Evolutionary conservation across 306 rosid genomes (phyloP), one percentile per base, ranked within the genome.

Genomic region (Dalbergia cultrata): DNA sequence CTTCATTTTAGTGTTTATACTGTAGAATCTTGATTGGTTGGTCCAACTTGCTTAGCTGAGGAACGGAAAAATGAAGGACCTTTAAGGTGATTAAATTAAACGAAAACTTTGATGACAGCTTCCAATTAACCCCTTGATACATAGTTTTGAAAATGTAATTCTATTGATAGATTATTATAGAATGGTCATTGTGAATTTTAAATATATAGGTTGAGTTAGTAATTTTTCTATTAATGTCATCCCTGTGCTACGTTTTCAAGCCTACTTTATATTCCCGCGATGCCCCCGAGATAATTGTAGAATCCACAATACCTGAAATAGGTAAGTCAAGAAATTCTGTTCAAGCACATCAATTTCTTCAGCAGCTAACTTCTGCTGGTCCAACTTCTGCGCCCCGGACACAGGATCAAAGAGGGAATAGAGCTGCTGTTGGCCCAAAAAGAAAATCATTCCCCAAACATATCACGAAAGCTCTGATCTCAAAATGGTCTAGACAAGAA

Each of bases 351-450:
- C 92, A 82, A 85, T 76, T 86, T 95, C 95, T 44, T 71, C 56
- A 22, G 82, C 5, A 14, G 94, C 54, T 72, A 91, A 81, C 31
- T 75, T 81, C 80, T 91, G 92, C 54, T 89, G 94, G 70, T 92
- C 87, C 87, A 95, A 85, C 81, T 88, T 95, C 85, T 76, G 75
- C 17, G 90, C 81, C 43, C 95, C 97, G 16, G 84, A 83, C 26
- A 88, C 83, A 37, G 99, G 97, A 74, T 92, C 98, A 83, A 95
- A 95, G 39, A 95, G 92, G 54, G 94, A 82, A 86, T 95, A 90
- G 35, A 95, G 88, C 92, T 95, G 97, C 98, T 95, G 89, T 10
- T 74, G 62, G 66, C 67, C 69, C 50, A 80, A 65, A 85, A 72
- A 70, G 19, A 53, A 39, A 80, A 58, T 67, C 53, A 79, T 31